phyloP scores from a whole-genome alignment of 371 early-diverging fungal genomes.

The Parasitella parasitica region DNA sequence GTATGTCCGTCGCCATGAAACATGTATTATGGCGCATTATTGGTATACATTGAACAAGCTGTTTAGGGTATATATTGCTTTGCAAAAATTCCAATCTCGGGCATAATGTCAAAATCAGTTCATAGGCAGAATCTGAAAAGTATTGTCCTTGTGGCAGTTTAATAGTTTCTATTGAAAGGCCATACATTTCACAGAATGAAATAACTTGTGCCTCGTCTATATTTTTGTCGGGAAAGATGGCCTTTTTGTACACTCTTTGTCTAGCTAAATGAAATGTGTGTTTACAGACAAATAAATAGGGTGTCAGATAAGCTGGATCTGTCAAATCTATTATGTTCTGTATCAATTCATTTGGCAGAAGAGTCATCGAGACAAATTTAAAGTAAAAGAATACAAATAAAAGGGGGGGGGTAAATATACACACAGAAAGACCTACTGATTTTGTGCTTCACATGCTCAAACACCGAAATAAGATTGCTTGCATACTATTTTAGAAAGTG shows the following conservation, averaged over 20 bases:
- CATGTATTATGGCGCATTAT: slow-evolving; percentile 14
- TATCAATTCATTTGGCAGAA: slow-evolving; percentile 14
- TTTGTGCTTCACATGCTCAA: not conserved
- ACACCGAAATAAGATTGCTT: not conserved
- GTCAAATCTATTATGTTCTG: slow-evolving; percentile 7
- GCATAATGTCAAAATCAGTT: slow-evolving; percentile 22
- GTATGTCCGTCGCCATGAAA: slow-evolving; percentile 40
- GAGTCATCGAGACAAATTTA: not conserved
- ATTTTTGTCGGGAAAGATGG: slow-evolving; percentile 38
- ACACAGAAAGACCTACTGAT: not conserved
- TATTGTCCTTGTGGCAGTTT: slow-evolving; percentile 35
- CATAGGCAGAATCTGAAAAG: slow-evolving; percentile 29
- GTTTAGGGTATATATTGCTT: slow-evolving; percentile 25
- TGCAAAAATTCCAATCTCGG: slow-evolving; percentile 37
- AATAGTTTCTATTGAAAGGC: slow-evolving; percentile 32
- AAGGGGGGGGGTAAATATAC: not conserved
- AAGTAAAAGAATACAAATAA: not conserved
- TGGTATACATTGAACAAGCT: slow-evolving; percentile 9
- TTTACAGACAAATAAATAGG: slow-evolving; percentile 9
- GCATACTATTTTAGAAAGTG: not conserved
- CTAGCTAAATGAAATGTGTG: slow-evolving; percentile 34
- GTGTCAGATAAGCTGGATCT: slow-evolving; percentile 5
- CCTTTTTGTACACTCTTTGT: slow-evolving; percentile 36
- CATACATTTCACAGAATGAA: slow-evolving; percentile 36
- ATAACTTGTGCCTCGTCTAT: slow-evolving; percentile 21